Conservation (phyloP, 805 yeast species). For the Ogataea angusta region DNA sequence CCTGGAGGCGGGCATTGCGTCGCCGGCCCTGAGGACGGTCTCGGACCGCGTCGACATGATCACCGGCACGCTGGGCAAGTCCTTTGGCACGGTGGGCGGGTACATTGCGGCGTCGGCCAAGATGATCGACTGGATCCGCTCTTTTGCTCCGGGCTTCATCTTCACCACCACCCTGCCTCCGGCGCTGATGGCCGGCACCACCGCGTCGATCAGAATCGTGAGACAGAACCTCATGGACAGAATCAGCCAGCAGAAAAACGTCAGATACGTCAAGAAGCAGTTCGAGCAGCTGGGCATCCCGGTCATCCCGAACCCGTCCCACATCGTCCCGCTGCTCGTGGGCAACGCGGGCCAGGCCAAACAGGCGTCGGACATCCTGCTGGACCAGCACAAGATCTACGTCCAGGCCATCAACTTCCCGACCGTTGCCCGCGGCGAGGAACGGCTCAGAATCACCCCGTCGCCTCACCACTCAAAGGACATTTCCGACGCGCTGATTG, state of each 20-base stretch:
- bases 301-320: conserved; percentile 96
- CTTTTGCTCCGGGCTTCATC: conserved; percentile 95
- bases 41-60: conserved; percentile 92
- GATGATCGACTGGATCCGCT: conserved; percentile 92
- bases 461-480: conserved; percentile 92
- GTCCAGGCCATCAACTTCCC: conserved; percentile 99
- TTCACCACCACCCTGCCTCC: conserved; percentile 98
- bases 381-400: conserved; percentile 80
- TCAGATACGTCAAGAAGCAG: conserved; percentile 76
- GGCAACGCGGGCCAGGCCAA: conserved; percentile 95
- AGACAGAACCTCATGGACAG: conserved; percentile 75
- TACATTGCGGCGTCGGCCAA: conserved; percentile 86
- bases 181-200: conserved; percentile 94
- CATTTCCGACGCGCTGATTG: conserved; percentile 70
- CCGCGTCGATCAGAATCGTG: conserved; percentile 82
- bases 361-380: conserved; percentile 82
- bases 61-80: conserved; percentile 97
- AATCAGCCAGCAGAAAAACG: conserved; percentile 78
- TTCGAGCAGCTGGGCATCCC: conserved; percentile 78
- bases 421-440: conserved; percentile 93
- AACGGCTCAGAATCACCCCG: conserved; percentile 96
- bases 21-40: conserved; percentile 54
- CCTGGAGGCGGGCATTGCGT: conserved; percentile 59
- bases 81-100: conserved; percentile 97
- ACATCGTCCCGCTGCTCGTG: conserved; percentile 90